Percentiles rank a stretch among this genome's conserved stretches.
phyloP scores from a whole-genome alignment of 345 rosid species.

The Triadica sebifera region DNA sequence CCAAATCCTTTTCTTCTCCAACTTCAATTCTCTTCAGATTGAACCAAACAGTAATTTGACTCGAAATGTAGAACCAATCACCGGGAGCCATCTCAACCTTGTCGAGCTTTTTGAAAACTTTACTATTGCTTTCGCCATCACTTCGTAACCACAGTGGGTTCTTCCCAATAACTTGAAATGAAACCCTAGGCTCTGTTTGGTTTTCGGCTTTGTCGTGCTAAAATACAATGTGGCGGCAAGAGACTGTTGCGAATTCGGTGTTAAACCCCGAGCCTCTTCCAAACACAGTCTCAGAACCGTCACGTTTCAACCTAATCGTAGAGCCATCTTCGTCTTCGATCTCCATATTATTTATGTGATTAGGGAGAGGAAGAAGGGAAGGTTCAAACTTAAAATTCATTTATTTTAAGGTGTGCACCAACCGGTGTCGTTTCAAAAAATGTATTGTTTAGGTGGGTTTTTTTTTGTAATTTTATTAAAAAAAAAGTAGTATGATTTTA shows the following conservation, averaged over 20 bases:
- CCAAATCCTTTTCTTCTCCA: slow-evolving; percentile 29
- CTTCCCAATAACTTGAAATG: slow-evolving; percentile 58
- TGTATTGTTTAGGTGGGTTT: too few species aligned
- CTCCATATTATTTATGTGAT: slow-evolving; percentile 42
- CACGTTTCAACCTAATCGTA: slow-evolving; percentile 25
- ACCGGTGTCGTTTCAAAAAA: neutral
- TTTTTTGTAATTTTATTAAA: too few species aligned
- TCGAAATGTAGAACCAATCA: slow-evolving; percentile 56
- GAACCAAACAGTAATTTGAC: slow-evolving; percentile 58
- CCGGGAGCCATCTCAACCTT: slow-evolving; percentile 49
- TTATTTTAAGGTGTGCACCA: neutral
- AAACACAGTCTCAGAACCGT: slow-evolving; percentile 28
- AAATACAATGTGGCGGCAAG: slow-evolving; percentile 60
- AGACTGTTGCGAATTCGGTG: slow-evolving; percentile 51
- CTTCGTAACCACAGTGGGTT: slow-evolving; percentile 65
- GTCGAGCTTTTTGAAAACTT: slow-evolving; percentile 46
- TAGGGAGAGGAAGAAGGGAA: neutral
- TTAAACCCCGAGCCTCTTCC: slow-evolving; percentile 64
- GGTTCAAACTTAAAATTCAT: neutral
- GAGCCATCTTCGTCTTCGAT: slow-evolving; percentile 67
- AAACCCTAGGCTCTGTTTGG: slow-evolving; percentile 40
- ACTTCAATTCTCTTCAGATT: slow-evolving; percentile 31
- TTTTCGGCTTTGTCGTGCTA: slow-evolving; percentile 19
- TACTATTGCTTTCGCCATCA: slow-evolving; percentile 23
- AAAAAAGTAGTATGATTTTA: too few species aligned